Conservation (phyloP, 305 asterid species). For the Fraxinus albicans region DNA sequence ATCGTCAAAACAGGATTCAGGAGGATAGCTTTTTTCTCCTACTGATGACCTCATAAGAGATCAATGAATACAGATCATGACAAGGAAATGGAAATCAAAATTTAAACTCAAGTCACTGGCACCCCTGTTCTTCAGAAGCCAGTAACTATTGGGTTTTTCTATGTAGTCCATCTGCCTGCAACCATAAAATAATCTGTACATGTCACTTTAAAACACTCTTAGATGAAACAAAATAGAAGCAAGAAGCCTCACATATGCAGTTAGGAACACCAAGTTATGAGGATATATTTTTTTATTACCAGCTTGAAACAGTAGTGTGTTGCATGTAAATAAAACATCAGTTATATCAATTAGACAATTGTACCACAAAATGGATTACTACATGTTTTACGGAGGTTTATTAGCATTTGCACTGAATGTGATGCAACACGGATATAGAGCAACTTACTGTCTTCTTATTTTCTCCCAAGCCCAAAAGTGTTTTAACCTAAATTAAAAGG, state of each 20-base stretch:
- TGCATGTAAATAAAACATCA: background rate
- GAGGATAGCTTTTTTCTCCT: background rate
- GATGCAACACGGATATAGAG: background rate
- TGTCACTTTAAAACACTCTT: background rate
- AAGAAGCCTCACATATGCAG: background rate
- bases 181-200: background rate
- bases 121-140: background rate
- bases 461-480: background rate
- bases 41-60: background rate
- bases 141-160: background rate
- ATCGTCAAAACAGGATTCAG: background rate
- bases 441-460: background rate
- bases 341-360: background rate
- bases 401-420: background rate
- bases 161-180: background rate
- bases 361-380: background rate
- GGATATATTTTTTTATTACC: background rate
- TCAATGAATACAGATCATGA: background rate
- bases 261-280: background rate
- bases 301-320: background rate
- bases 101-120: background rate
- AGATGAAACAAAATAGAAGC: background rate
- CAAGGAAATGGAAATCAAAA: background rate
- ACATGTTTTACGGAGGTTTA: background rate
- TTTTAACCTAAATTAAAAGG: background rate